phyloP scores from a whole-genome alignment of 495 filamentous ascomycete genomes.

The Hypomontagnella monticulosa region DNA sequence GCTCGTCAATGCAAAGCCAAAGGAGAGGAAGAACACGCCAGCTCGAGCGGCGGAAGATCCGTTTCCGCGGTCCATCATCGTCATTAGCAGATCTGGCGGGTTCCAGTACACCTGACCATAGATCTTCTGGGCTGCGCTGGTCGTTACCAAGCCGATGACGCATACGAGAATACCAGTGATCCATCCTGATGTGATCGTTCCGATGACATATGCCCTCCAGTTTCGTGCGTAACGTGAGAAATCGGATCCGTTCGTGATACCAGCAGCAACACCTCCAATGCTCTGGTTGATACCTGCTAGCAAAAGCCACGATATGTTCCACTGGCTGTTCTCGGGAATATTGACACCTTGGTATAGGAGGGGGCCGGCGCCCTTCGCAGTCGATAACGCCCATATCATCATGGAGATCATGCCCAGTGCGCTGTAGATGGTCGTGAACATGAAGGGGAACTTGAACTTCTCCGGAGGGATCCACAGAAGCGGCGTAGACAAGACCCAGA shows the following conservation, averaged over 20 bases:
- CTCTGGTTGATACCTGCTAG: constrained; percentile 51
- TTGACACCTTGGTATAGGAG: constrained; percentile 34
- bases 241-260: constrained; percentile 55
- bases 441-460: constrained; percentile 52
- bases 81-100: constrained; percentile 46
- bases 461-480: constrained; percentile 55
- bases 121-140: constrained; percentile 50
- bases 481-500: constrained; percentile 50
- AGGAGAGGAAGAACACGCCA: constrained; percentile 49
- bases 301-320: constrained; percentile 47
- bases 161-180: constrained; percentile 43
- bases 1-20: constrained; percentile 42
- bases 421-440: constrained; percentile 43
- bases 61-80: constrained; percentile 39
- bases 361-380: constrained; percentile 48
- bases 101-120: constrained; percentile 55
- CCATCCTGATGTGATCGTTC: constrained; percentile 49
- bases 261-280: constrained; percentile 46
- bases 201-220: constrained; percentile 44
- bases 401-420: constrained; percentile 47
- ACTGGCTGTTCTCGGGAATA: constrained; percentile 32
- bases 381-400: constrained; percentile 52
- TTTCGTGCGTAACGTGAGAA: constrained; percentile 49
- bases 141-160: constrained; percentile 48
- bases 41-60: constrained; percentile 47